Conservation (phyloP, 2,329 filamentous ascomycete species). For the Ceratocystis cubensis region DNA sequence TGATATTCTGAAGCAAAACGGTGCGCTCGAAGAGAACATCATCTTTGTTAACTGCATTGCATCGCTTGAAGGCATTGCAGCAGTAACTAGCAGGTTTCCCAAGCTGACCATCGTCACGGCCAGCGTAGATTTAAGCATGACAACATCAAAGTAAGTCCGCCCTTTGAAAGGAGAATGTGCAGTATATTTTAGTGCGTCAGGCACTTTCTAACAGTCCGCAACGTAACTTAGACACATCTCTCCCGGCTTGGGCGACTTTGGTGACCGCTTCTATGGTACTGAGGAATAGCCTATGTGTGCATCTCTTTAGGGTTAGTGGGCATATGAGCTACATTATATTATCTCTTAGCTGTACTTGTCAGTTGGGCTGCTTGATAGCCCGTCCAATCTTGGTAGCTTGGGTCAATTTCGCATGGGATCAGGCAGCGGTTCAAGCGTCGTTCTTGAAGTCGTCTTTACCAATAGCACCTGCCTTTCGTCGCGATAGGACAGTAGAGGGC, state of each 20-base stretch:
- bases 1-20: slow-evolving; percentile 21
- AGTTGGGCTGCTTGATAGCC: background rate
- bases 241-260: slow-evolving; percentile 30
- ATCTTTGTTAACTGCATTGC: slow-evolving; percentile 27
- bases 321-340: background rate
- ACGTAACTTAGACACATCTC: slow-evolving; percentile 26
- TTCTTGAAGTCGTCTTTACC: background rate
- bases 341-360: background rate
- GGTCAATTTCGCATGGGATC: background rate
- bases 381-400: background rate
- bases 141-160: slow-evolving; percentile 22
- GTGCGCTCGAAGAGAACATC: slow-evolving; percentile 25
- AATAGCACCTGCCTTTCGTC: too few species aligned
- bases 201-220: background rate
- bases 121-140: slow-evolving; percentile 22
- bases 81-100: slow-evolving; percentile 23
- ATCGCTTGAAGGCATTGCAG: slow-evolving; percentile 24
- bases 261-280: slow-evolving; percentile 27
- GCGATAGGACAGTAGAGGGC: too few species aligned
- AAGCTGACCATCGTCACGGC: slow-evolving; percentile 24
- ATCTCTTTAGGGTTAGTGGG: background rate
- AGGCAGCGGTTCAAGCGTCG: background rate
- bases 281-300: background rate
- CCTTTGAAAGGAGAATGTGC: background rate
- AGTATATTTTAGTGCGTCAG: background rate